Evolutionary conservation across 78 protist genomes (phyloP).

Genomic region (Neovahlkampfia damariscottae): DNA sequence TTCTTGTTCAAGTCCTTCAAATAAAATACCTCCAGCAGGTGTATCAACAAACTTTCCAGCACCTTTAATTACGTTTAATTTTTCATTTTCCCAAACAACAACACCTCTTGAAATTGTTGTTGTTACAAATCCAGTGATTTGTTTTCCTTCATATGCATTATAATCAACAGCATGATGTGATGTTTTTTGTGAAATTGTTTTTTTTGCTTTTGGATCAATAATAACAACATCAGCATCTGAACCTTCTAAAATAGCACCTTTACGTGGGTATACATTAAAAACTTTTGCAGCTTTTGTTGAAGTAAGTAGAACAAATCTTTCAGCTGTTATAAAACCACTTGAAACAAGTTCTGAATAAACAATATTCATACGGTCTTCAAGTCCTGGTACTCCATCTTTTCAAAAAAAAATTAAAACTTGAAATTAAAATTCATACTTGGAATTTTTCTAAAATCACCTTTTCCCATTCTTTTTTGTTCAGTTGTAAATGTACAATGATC

Average conservation of each 20-base stretch:
- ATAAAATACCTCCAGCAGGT: not conserved
- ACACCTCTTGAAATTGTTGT: constrained; percentile 33
- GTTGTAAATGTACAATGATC: constrained; percentile 74
- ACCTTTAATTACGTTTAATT: not conserved
- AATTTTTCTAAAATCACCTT: constrained; percentile 61
- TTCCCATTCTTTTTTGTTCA: constrained; percentile 63
- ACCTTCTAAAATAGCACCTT: constrained; percentile 69
- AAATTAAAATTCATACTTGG: too few relatives aligned
- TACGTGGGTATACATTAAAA: constrained; percentile 72
- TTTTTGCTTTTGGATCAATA: constrained; percentile 53
- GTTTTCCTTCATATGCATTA: constrained; percentile 71
- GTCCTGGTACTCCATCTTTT: constrained; percentile 70
- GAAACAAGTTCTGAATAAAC: constrained; percentile 60
- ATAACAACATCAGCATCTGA: constrained; percentile 70
- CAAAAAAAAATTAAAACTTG: too few relatives aligned
- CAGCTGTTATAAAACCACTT: constrained; percentile 5
- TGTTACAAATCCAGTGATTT: constrained; percentile 44
- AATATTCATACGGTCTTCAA: constrained; percentile 74
- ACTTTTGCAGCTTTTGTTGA: constrained; percentile 61
- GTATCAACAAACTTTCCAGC: constrained; percentile 14
- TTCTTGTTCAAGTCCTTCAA: not conserved
- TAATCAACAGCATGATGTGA: constrained; percentile 69
- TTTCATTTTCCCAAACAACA: constrained; percentile 6
- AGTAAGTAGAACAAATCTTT: constrained; percentile 59
- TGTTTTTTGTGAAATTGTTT: constrained; percentile 46